Conservation (phyloP, 164 flowering plant species). For the Cinnamomum micranthum region DNA sequence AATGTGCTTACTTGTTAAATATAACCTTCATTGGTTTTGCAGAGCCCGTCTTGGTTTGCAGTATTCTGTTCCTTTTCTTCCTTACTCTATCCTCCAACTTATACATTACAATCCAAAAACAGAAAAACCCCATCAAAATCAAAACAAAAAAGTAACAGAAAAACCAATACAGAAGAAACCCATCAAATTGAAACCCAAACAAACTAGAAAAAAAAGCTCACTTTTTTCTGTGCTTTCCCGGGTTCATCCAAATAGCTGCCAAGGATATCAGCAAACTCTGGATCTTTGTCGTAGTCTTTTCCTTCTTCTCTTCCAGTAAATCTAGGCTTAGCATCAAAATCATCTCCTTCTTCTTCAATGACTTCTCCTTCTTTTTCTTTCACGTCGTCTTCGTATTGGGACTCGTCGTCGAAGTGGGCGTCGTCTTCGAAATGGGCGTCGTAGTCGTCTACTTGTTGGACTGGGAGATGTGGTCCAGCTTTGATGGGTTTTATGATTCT, state of each 20-base stretch:
- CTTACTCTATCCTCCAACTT: conserved; percentile 88
- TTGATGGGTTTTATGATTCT: neutral
- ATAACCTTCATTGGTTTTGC: conserved; percentile 62
- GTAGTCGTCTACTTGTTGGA: neutral
- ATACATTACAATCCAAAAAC: neutral
- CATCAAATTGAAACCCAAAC: neutral
- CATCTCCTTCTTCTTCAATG: neutral
- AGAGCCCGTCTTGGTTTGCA: conserved; percentile 84
- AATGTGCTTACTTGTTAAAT: conserved; percentile 67
- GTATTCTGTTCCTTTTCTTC: conserved; percentile 70
- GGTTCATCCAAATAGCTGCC: conserved; percentile 70
- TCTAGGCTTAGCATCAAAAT: neutral
- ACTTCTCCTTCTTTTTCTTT: neutral
- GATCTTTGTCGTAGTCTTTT: conserved; percentile 69
- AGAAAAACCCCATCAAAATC: neutral
- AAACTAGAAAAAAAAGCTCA: conserved; percentile 17
- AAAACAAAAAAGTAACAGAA: neutral
- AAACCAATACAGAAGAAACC: neutral
- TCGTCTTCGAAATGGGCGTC: too few relatives aligned
- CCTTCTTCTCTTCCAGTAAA: conserved; percentile 36
- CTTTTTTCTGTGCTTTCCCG: conserved; percentile 59
- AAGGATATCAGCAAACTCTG: conserved; percentile 81
- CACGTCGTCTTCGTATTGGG: neutral
- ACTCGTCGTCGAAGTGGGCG: too few relatives aligned
- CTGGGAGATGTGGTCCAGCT: neutral